These are phyloP conservation scores for Blepharisma undulans DNA, from an alignment of 169 alveolate species.

Conservation along the genomic window DNA sequence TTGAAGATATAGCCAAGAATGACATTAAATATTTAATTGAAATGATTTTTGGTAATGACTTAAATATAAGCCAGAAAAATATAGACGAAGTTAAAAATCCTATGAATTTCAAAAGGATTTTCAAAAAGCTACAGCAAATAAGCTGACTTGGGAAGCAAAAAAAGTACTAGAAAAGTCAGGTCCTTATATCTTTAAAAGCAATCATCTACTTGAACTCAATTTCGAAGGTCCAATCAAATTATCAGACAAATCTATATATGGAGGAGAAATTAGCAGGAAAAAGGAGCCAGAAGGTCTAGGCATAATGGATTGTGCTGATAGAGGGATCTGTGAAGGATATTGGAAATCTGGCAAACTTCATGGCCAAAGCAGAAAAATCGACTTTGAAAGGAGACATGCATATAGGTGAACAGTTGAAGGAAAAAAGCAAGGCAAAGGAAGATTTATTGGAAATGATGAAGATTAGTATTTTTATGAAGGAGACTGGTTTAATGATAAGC, in stretches of 20 bases:
- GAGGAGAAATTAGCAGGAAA: slow-evolving; percentile 32
- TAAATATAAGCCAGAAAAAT: too few relatives aligned
- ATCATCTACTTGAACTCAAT: not conserved
- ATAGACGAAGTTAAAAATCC: too few relatives aligned
- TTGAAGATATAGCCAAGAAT: too few relatives aligned
- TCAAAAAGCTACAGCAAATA: too few relatives aligned
- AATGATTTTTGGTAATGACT: too few relatives aligned
- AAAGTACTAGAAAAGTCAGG: not conserved
- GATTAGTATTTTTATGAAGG: slow-evolving; percentile 63
- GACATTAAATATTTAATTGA: too few relatives aligned
- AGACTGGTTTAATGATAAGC: slow-evolving; percentile 32
- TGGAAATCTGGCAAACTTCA: too few relatives aligned
- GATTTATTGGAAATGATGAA: slow-evolving; percentile 29
- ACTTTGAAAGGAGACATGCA: not conserved
- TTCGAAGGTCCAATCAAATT: not conserved
- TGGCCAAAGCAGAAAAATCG: too few relatives aligned
- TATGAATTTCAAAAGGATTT: too few relatives aligned
- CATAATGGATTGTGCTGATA: not conserved
- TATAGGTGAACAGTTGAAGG: not conserved
- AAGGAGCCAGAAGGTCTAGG: slow-evolving; percentile 35
- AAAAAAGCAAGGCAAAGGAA: slow-evolving; percentile 27
- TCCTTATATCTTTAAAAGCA: not conserved
- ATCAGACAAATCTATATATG: slow-evolving; percentile 4
- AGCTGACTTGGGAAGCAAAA: not conserved
- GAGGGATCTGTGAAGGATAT: too few relatives aligned